Evolutionary conservation across 2,329 filamentous ascomycete species (phyloP).

Genomic region (Penicillium sp.): DNA sequence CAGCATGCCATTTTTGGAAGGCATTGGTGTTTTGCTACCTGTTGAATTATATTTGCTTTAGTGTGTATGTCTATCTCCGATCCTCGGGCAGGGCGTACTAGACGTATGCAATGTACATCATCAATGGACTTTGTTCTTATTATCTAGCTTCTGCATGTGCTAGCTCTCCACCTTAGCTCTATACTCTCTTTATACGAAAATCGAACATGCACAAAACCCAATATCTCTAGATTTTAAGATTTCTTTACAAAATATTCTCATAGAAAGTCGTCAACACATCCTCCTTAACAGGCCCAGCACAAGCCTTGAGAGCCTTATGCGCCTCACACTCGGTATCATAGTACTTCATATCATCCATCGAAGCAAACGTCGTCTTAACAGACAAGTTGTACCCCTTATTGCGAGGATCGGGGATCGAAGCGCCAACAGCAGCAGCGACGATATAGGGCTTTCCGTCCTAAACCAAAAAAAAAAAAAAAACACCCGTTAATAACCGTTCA

Average conservation of each 20-base stretch:
- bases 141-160: neutral
- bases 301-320: conserved; percentile 49
- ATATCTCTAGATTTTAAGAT: neutral
- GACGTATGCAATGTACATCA: conserved; percentile 30
- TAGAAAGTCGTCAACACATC: conserved; percentile 40
- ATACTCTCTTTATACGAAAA: neutral
- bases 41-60: conserved; percentile 6
- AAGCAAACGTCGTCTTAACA: conserved; percentile 62
- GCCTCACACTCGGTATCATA: conserved; percentile 62
- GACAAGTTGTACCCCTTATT: conserved; percentile 65
- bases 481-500: neutral
- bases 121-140: conserved; percentile 13
- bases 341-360: conserved; percentile 65
- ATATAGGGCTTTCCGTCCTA: conserved; percentile 73
- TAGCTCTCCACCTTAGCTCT: neutral
- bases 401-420: conserved; percentile 57
- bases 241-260: conserved; percentile 36
- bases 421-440: conserved; percentile 55
- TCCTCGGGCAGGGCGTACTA: conserved; percentile 12
- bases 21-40: conserved; percentile 16
- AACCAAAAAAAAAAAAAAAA: neutral
- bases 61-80: conserved; percentile 10
- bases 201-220: neutral
- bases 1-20: conserved; percentile 15
- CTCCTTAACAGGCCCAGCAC: conserved; percentile 32